Evolutionary conservation across 2,329 filamentous ascomycete species (phyloP).

Genomic region (Penicillium olsonii): DNA sequence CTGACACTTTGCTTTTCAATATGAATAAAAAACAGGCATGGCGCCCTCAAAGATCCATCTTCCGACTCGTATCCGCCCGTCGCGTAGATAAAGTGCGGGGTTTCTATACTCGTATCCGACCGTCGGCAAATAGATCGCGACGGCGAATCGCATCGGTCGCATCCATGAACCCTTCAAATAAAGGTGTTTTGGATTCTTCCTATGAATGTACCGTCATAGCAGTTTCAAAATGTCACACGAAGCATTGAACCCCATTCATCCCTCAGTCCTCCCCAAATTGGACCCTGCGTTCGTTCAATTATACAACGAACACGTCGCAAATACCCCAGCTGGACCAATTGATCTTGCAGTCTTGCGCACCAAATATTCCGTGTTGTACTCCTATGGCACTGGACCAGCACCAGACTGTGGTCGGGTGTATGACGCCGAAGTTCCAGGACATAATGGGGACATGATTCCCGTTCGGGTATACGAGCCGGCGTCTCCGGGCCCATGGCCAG

Average conservation of each 20-base stretch:
- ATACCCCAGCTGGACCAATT: constrained; percentile 43
- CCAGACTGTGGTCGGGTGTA: constrained; percentile 45
- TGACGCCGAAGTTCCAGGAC: constrained; percentile 38
- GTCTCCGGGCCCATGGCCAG: constrained; percentile 45
- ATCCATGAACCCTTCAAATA: background rate
- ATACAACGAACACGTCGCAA: constrained; percentile 50
- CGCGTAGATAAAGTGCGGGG: constrained; percentile 31
- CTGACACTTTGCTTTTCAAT: background rate
- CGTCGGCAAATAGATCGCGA: constrained; percentile 17
- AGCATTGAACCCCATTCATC: constrained; percentile 52
- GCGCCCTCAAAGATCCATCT: background rate
- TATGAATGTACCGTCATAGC: background rate
- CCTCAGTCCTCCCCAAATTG: constrained; percentile 48
- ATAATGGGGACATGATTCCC: constrained; percentile 35
- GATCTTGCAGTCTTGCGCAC: constrained; percentile 42
- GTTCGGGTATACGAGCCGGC: constrained; percentile 51
- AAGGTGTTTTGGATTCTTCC: background rate
- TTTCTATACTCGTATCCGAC: constrained; percentile 2
- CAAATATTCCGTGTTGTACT: constrained; percentile 49
- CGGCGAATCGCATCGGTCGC: background rate
- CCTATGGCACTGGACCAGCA: constrained; percentile 47
- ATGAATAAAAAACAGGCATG: background rate
- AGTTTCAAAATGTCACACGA: constrained; percentile 34
- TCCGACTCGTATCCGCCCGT: constrained; percentile 10
- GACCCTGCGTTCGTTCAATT: constrained; percentile 52